phyloP scores from a whole-genome alignment of 805 yeast genomes.

The Saccharomycopsis capsularis region DNA sequence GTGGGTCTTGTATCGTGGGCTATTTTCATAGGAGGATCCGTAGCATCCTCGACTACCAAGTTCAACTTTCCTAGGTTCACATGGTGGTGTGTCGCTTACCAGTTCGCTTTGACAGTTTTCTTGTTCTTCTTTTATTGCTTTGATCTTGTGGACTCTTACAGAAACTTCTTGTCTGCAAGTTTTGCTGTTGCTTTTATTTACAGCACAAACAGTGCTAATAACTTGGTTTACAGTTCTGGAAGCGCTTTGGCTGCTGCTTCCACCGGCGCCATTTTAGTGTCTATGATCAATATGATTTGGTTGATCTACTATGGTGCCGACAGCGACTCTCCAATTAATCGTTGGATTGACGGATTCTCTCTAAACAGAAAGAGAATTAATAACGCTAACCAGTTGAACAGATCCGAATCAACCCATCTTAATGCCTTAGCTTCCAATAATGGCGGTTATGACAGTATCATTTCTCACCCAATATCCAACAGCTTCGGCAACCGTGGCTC shows the following conservation, averaged over 20 bases:
- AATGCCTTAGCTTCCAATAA: constrained; percentile 13
- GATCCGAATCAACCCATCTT: constrained; percentile 12
- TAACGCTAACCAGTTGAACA: constrained; percentile 7
- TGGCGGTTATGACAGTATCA: constrained; percentile 16
- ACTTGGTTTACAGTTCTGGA: constrained; percentile 60
- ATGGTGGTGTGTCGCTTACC: constrained; percentile 95
- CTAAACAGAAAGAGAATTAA: constrained; percentile 34
- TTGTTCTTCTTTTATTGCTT: constrained; percentile 48
- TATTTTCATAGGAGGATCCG: constrained; percentile 81
- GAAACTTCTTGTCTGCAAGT: constrained; percentile 36
- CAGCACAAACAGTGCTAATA: constrained; percentile 76
- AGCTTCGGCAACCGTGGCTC: constrained; percentile 16
- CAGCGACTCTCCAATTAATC: constrained; percentile 78
- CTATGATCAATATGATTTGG: constrained; percentile 82
- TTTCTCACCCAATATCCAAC: constrained; percentile 19
- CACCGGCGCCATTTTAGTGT: constrained; percentile 81
- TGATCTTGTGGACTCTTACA: constrained; percentile 64
- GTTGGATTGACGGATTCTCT: constrained; percentile 78
- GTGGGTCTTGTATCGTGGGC: constrained; percentile 78
- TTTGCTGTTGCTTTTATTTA: constrained; percentile 70
- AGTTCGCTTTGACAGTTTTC: constrained; percentile 51
- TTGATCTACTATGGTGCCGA: constrained; percentile 85
- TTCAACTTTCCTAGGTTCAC: constrained; percentile 67
- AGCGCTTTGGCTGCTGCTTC: constrained; percentile 78
- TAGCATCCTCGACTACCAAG: constrained; percentile 34